These are phyloP conservation scores for Teratosphaeria zuluensis DNA, from an alignment of 2,329 filamentous ascomycete species.

Conservation along the genomic window DNA sequence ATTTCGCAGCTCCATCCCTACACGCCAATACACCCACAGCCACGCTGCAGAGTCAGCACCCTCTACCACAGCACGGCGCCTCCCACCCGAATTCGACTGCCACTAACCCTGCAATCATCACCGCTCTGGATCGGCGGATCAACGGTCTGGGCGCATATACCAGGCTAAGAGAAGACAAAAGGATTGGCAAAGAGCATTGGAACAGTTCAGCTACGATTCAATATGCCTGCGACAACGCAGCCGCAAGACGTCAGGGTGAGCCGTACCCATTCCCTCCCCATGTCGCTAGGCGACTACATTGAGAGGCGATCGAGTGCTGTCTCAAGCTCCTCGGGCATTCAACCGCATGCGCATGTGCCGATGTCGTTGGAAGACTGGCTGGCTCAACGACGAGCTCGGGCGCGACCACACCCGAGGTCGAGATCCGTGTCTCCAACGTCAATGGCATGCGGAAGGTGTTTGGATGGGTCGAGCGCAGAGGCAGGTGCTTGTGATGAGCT, in stretches of 20 bases:
- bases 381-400: background rate
- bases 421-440: background rate
- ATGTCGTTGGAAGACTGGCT: background rate
- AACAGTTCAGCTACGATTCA: background rate
- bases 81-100: background rate
- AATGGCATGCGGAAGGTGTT: background rate
- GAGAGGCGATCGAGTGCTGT: background rate
- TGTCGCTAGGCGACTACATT: background rate
- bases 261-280: background rate
- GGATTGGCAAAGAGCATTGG: background rate
- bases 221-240: constrained; percentile 4
- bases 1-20: background rate
- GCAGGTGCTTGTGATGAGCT: background rate
- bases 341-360: background rate
- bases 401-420: background rate
- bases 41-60: background rate
- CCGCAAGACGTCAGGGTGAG: constrained; percentile 6
- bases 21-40: background rate
- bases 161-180: background rate
- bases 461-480: background rate
- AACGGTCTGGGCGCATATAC: background rate
- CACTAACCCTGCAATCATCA: background rate
- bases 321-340: background rate
- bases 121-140: background rate
- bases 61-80: background rate